Evolutionary conservation across 148 eudicot genomes (phyloP).

Genomic region (Oxyria digyna): DNA sequence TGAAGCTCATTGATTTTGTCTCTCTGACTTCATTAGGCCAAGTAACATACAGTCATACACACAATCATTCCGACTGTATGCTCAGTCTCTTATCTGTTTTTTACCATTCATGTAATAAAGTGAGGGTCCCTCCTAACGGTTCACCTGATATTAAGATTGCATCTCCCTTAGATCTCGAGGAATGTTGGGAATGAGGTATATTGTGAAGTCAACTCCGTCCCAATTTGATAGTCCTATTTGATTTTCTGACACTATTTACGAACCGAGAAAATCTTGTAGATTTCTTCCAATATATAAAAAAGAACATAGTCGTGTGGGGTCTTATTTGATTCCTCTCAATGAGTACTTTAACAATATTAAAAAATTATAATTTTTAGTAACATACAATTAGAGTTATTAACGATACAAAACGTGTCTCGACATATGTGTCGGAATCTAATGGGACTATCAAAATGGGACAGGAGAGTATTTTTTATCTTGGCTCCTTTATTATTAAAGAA

Average conservation of each 20-base stretch:
- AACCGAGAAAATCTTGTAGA: no score
- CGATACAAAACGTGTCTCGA: no score
- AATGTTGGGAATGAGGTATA: background rate
- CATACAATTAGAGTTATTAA: no score
- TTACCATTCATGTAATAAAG: background rate
- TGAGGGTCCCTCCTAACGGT: background rate
- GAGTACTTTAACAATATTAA: no score
- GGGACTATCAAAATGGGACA: no score
- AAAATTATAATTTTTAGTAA: no score
- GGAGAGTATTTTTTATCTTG: background rate
- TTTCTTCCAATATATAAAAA: no score
- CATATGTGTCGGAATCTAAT: no score
- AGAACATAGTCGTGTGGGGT: no score
- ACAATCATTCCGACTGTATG: background rate
- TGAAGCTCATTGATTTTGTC: slow-evolving; percentile 71
- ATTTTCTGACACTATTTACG: no score
- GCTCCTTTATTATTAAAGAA: background rate
- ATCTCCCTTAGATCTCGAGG: background rate
- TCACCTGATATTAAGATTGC: background rate
- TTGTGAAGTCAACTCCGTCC: background rate
- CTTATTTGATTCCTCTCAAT: no score
- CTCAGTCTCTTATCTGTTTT: background rate
- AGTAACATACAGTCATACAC: slow-evolving; percentile 26
- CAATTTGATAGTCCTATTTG: no score
- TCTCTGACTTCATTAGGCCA: slow-evolving; percentile 58